Conservation (phyloP, 1,284 basidiomycete species). For the Puccinia horiana region DNA sequence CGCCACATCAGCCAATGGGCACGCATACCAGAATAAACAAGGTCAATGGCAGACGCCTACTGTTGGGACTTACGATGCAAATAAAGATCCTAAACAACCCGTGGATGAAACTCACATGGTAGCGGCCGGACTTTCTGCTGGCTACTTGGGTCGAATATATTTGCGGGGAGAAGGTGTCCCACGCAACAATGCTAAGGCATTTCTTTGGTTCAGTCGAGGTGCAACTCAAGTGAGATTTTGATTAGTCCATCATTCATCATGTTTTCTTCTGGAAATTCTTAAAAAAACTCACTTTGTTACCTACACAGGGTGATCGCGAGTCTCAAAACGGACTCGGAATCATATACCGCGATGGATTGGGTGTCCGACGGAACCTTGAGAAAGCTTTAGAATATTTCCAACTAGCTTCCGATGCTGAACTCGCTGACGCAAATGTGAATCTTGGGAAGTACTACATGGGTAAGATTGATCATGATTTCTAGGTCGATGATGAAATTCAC, state of each 20-base stretch:
- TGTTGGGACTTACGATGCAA: conserved; percentile 53
- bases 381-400: conserved; percentile 72
- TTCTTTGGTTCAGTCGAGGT: conserved; percentile 91
- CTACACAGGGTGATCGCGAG: conserved; percentile 71
- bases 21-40: conserved; percentile 27
- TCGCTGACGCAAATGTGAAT: conserved; percentile 87
- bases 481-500: conserved; percentile 7
- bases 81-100: conserved; percentile 54
- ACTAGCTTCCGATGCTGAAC: conserved; percentile 77
- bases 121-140: conserved; percentile 75
- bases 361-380: conserved; percentile 63
- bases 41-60: conserved; percentile 42
- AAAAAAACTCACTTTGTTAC: neutral
- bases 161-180: conserved; percentile 84
- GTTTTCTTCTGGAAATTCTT: neutral
- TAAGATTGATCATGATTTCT: conserved; percentile 56
- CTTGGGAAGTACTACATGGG: conserved; percentile 80
- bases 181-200: conserved; percentile 73
- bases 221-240: conserved; percentile 63
- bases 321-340: conserved; percentile 86
- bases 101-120: conserved; percentile 64
- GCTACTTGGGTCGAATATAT: conserved; percentile 87
- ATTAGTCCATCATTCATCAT: neutral
- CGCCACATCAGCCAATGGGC: conserved; percentile 49
- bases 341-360: conserved; percentile 85